Base-by-base conservation (phyloP, 345 rosid genomes). In the Erysimum cheiranthoides region DNA sequence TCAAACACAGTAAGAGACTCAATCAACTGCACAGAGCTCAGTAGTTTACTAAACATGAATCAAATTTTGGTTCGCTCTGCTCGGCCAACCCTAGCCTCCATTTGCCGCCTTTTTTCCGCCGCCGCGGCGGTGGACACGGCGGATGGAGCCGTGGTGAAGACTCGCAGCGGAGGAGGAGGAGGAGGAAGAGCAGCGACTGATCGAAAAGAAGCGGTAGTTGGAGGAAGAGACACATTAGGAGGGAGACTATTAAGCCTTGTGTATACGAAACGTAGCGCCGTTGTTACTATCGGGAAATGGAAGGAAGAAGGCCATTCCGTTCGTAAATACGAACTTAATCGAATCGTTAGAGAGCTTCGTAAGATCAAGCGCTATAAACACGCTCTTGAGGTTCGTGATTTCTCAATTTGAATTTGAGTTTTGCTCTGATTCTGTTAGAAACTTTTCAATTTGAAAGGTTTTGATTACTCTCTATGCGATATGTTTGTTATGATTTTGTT, bases 261-360 rank as follows among this genome's bases (percentile, higher is more conserved):
- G 51, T 86, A 88, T 79, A 56, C 92, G 38, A 92, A 90, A 79
- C 92, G 97, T 38, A 90, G 99, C 50, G 96, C 97, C 53, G 92
- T 87, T 17, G 81, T 88, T 46, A 71, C 88, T 16, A 84, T 92
- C 14, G 78, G 70, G 77, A 82, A 87, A 80, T 88, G 98, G 97
- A 83, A 81, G 56, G 91, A 89, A 68, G 93, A 89, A 81, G 97
- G 96, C n/a, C 85, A 79, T 57, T 38, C 70, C 31, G 91, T 84
- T 17, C 84, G 82, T 40, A 93, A 95, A 77, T 80, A 93, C 85
- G 87, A 90, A 81, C 96, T 90, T 60, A 88, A 90, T 76, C 88
- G 97, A 5, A 82, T 90, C 39, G 91, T 92, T 13, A 82, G 91
- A 38, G 93, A 89, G 90, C 97, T 95, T 38, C 90, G 99, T 68